Evolutionary conservation across 495 filamentous ascomycete genomes (phyloP).

Genomic region (Aspergillus ellipticus): DNA sequence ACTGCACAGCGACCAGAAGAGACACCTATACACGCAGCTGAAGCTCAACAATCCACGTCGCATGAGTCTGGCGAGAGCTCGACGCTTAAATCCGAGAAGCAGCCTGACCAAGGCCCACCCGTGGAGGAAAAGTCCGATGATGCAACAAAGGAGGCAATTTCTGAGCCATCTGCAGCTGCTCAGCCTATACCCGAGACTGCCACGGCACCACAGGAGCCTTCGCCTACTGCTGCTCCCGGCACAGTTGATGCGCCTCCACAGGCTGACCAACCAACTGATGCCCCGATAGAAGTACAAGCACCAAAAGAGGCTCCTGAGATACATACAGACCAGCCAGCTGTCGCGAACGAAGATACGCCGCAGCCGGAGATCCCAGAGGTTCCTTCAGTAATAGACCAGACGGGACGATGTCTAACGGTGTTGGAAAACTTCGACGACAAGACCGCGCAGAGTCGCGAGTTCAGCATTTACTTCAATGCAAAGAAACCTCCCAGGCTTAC

Average conservation of each 20-base stretch:
- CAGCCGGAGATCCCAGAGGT: slow-evolving; percentile 25
- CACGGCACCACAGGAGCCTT: background rate
- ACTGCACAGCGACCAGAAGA: slow-evolving; percentile 1
- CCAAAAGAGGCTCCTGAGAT: slow-evolving; percentile 13
- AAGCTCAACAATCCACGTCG: background rate
- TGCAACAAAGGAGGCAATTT: background rate
- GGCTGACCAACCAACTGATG: background rate
- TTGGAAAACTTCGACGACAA: slow-evolving; percentile 55
- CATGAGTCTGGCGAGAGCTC: background rate
- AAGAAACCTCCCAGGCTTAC: slow-evolving; percentile 47
- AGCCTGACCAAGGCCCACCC: background rate
- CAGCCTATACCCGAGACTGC: slow-evolving; percentile 4
- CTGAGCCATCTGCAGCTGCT: slow-evolving; percentile 4
- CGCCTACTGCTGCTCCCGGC: slow-evolving; percentile 2
- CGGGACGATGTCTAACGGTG: slow-evolving; percentile 48
- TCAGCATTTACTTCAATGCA: slow-evolving; percentile 49
- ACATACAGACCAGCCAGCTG: slow-evolving; percentile 15
- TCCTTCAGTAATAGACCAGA: slow-evolving; percentile 46
- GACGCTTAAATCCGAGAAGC: background rate
- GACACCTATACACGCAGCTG: background rate
- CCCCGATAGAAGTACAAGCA: slow-evolving; percentile 16
- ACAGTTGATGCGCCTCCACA: slow-evolving; percentile 2
- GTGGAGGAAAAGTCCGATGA: slow-evolving; percentile 3
- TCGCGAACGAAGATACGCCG: slow-evolving; percentile 9
- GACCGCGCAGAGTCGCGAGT: slow-evolving; percentile 47